These are phyloP conservation scores for Penicillium goetzii DNA, from an alignment of 495 filamentous ascomycete genomes.

Conservation along the genomic window DNA sequence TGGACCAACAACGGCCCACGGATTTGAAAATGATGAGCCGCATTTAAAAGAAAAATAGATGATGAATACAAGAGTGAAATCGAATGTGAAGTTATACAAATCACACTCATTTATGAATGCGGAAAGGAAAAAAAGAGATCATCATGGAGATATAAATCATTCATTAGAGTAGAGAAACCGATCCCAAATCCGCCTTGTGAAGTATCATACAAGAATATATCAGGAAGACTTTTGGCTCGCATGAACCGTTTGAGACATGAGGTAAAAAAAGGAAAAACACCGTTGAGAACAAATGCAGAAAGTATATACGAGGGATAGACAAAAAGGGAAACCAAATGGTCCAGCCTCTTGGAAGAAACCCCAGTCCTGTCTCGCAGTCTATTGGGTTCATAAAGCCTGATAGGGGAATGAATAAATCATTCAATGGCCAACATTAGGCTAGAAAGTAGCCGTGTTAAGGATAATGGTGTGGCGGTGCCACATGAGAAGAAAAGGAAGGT, in stretches of 20 bases:
- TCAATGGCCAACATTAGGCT: background rate
- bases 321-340: slow-evolving; percentile 14
- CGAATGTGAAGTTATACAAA: too few species aligned
- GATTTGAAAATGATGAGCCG: background rate
- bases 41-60: background rate
- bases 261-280: slow-evolving; percentile 22
- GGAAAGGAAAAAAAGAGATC: background rate
- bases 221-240: slow-evolving; percentile 16
- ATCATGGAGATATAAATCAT: slow-evolving; percentile 22
- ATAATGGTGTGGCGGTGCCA: background rate
- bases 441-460: background rate
- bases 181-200: background rate
- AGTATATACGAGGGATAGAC: slow-evolving; percentile 20
- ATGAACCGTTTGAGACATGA: slow-evolving; percentile 9
- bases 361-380: slow-evolving; percentile 9
- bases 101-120: too few species aligned
- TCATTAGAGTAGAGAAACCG: slow-evolving; percentile 27
- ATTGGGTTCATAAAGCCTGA: slow-evolving; percentile 5
- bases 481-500: background rate
- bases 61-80: background rate
- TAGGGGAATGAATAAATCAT: background rate
- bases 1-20: background rate
- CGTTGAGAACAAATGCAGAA: slow-evolving; percentile 16
- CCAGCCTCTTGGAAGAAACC: slow-evolving; percentile 21
- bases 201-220: slow-evolving; percentile 22